Percentiles rank a stretch among this genome's conserved stretches.
phyloP scores from a whole-genome alignment of 2,329 filamentous ascomycete genomes.

The Fusarium setosum region DNA sequence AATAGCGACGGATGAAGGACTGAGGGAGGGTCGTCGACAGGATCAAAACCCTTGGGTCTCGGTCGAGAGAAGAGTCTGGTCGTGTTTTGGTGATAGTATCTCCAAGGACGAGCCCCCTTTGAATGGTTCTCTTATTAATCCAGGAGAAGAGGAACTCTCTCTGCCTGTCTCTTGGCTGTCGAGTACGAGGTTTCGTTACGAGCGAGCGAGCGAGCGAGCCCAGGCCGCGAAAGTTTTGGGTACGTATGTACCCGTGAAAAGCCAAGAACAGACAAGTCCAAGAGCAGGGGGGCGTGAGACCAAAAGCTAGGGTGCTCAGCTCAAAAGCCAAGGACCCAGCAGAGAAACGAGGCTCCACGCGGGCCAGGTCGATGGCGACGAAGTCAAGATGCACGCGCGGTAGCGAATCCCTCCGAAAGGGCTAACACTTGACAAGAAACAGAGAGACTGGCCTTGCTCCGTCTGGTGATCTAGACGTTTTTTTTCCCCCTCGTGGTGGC shows the following conservation, averaged over 20 bases:
- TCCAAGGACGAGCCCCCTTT: constrained; percentile 15
- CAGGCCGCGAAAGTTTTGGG: neutral
- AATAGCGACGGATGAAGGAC: constrained; percentile 25
- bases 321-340: constrained; percentile 31
- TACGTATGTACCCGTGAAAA: constrained; percentile 23
- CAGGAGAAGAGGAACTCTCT: neutral
- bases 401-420: constrained; percentile 23
- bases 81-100: neutral
- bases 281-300: constrained; percentile 23
- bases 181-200: constrained; percentile 20
- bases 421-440: neutral
- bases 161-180: constrained; percentile 18
- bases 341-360: constrained; percentile 34
- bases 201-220: constrained; percentile 2
- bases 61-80: neutral
- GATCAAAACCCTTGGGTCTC: constrained; percentile 10
- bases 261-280: neutral
- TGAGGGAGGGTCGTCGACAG: constrained; percentile 5
- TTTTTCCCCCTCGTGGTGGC: constrained; percentile 3
- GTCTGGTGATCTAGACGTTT: neutral
- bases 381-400: constrained; percentile 24
- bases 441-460: neutral
- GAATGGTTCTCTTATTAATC: neutral
- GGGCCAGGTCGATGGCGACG: constrained; percentile 4
- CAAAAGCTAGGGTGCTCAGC: constrained; percentile 26